Base-by-base conservation (phyloP, 176 grass and related monocot species). In the Rhynchospora breviuscula region DNA sequence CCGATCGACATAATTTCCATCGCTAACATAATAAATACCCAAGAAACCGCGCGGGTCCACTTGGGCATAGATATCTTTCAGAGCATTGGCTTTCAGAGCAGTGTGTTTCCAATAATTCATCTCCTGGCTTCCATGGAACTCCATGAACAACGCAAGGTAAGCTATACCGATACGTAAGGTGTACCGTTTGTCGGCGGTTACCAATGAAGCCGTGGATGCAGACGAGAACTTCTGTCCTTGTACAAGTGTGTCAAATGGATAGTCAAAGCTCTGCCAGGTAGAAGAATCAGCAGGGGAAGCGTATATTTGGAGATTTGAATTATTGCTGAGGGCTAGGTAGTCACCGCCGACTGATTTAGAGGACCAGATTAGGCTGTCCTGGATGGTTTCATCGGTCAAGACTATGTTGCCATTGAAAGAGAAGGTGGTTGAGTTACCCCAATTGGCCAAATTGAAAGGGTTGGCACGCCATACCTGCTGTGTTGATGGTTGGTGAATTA, bases 191-290 rank as follows among this genome's bases (percentile, higher is more conserved):
- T 91, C 86, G 1, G 11, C 1, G 79, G 91, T 90, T 62, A 87
- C 25, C 84, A 93, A 79, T 74, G 86, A 85, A 82, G 89, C 70
- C 5, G 89, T 56, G 1, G 81, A 40, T 26, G 86, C 23, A 17
- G 73, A 78, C 12, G 73, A 90, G 86, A 93, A 91, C 78, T 85
- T 93, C 81, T 93, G 91, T 10, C 58, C 84, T 21, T 88, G 64
- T 46, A 95, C 90, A 0, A 95, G 90, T 26, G 93, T 95, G 84
- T 92, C 88, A 6, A 89, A 90, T 23, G 88, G 90, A 83, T 53
- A 17, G 17, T 87, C 46, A 72, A 95, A 92, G 88, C 90, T 92
- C 45, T 90, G 88, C 93, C 93, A 95, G 46, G 85, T 6, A 33
- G 45, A 51, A 1, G 1, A 2, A 6, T 14, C 8, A 22, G 40